phyloP scores from a whole-genome alignment of 2,329 filamentous ascomycete genomes.

The Pseudocercospora eumusae region DNA sequence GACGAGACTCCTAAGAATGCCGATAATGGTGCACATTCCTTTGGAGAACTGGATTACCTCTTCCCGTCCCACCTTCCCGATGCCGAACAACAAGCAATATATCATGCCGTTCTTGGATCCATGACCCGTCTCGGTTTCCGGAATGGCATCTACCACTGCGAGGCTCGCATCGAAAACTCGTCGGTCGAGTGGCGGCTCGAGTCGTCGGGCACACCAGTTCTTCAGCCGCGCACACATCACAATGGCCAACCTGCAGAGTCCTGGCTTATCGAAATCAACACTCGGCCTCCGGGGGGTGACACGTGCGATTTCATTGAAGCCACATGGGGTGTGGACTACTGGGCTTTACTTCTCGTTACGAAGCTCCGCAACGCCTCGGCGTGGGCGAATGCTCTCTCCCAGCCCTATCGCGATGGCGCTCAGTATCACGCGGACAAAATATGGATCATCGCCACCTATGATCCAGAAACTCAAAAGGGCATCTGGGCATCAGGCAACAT shows the following conservation, averaged over 20 bases:
- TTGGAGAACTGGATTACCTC: conserved; percentile 28
- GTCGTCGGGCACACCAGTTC: neutral
- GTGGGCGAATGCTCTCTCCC: neutral
- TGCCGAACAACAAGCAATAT: conserved; percentile 27
- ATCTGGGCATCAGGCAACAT: neutral
- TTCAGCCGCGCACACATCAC: neutral
- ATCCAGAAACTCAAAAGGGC: neutral
- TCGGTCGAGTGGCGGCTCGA: conserved; percentile 54
- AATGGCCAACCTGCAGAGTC: neutral
- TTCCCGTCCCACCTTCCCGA: conserved; percentile 31
- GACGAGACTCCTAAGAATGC: conserved; percentile 45
- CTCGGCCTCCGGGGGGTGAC: neutral
- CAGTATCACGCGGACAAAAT: neutral
- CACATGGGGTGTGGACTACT: neutral
- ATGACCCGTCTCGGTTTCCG: conserved; percentile 32
- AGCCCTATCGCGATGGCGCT: neutral
- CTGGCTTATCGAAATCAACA: neutral
- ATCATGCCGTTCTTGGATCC: conserved; percentile 22
- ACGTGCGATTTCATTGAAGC: neutral
- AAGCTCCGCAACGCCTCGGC: neutral
- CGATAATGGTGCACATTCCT: conserved; percentile 27
- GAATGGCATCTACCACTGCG: conserved; percentile 37
- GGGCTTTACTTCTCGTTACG: neutral
- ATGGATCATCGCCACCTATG: neutral
- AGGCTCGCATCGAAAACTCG: conserved; percentile 40